A percentile compares a stretch with the other conserved stretches of the same genome.
Evolutionary conservation across 257 asterid genomes (phyloP).

Genomic region (Gentiana macrophylla): DNA sequence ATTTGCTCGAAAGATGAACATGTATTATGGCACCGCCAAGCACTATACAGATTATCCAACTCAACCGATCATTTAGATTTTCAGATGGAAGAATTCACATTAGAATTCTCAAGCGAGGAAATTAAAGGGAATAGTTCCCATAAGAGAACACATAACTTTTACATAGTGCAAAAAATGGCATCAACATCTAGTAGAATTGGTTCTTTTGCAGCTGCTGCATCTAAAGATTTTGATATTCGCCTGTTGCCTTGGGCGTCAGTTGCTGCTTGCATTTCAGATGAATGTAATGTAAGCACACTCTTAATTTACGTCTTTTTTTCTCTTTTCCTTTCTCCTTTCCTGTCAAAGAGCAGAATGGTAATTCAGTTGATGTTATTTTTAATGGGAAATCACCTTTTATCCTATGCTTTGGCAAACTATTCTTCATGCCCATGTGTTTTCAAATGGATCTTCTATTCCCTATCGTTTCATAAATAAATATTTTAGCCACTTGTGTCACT

Average conservation of each 20-base stretch:
- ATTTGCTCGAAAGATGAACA: slow-evolving; percentile 37
- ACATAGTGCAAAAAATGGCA: slow-evolving; percentile 82
- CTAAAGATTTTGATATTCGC: slow-evolving; percentile 83
- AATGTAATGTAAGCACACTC: slow-evolving; percentile 38
- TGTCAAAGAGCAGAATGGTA: no score
- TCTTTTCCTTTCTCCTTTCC: slow-evolving; percentile 1
- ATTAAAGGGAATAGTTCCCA: slow-evolving; percentile 40
- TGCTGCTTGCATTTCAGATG: slow-evolving; percentile 83
- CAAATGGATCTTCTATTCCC: no score
- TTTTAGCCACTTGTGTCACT: no score
- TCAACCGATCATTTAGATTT: slow-evolving; percentile 27
- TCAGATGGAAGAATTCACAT: slow-evolving; percentile 55
- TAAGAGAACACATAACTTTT: slow-evolving; percentile 47
- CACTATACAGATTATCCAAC: slow-evolving; percentile 55
- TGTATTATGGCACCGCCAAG: slow-evolving; percentile 70
- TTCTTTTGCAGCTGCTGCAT: slow-evolving; percentile 72
- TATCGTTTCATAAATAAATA: no score
- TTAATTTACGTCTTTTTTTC: slow-evolving; percentile 9
- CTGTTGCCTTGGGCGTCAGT: slow-evolving; percentile 96
- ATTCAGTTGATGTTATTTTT: no score
- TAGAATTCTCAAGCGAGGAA: slow-evolving; percentile 76
- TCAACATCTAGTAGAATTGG: slow-evolving; percentile 76
- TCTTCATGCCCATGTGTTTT: no score
- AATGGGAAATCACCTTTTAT: neutral
- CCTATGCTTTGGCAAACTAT: neutral